Conservation (phyloP, 805 yeast species). For the Candida sakaeoensis region DNA sequence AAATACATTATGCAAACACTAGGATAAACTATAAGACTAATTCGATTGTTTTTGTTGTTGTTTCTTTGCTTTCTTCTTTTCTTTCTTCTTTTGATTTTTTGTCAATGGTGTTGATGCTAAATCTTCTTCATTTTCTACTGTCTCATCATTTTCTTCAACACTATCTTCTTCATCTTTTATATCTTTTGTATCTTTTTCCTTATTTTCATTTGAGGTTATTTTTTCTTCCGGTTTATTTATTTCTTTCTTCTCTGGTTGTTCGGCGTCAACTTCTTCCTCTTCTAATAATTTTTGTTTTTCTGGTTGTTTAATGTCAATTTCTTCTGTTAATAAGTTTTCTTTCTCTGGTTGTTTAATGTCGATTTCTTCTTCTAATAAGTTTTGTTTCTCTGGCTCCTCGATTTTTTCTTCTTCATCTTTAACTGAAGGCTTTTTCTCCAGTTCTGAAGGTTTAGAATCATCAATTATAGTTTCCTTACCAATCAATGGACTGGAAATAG, state of each 20-base stretch:
- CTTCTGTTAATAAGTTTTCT: too few relatives aligned
- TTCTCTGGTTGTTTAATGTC: constrained; percentile 1
- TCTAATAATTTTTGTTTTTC: background rate
- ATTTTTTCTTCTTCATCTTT: constrained; percentile 3
- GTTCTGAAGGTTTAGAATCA: constrained; percentile 13
- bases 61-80: constrained; percentile 7
- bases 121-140: constrained; percentile 1
- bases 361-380: constrained; percentile 3
- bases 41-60: background rate
- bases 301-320: constrained; percentile 4
- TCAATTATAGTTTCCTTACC: constrained; percentile 43
- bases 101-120: constrained; percentile 4
- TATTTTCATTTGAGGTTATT: too few relatives aligned
- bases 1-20: background rate
- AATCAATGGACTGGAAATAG: constrained; percentile 17
- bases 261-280: constrained; percentile 1
- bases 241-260: too few relatives aligned
- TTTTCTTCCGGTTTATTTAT: too few relatives aligned
- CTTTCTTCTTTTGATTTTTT: constrained; percentile 6
- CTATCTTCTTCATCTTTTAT: constrained; percentile 5
- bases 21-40: background rate
- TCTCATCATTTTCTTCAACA: background rate
- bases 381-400: too few relatives aligned
- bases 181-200: constrained; percentile 1
- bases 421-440: constrained; percentile 8